A percentile compares a stretch with the other conserved stretches of the same genome.
Conservation (phyloP, 345 rosid species). For the Psidium friedrichsthalianum region DNA sequence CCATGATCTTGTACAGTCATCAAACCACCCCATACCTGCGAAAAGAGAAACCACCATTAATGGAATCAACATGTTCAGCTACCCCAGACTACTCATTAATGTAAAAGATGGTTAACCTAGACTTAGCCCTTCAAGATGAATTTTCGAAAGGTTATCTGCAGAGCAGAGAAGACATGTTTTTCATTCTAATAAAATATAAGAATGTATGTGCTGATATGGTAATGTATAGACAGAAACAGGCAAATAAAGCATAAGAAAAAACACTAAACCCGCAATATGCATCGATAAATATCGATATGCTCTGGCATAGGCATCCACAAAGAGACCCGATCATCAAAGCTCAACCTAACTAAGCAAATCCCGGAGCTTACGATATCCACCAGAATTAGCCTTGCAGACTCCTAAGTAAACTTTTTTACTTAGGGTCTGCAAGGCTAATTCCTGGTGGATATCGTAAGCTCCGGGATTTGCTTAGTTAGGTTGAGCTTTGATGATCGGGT, state of each 20-base stretch:
- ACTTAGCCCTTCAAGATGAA: not conserved
- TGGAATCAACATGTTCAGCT: not conserved
- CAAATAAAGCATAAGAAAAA: not conserved
- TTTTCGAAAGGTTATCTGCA: not conserved
- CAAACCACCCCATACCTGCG: constrained; percentile 65
- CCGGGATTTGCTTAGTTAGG: not conserved
- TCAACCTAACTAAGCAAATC: not conserved
- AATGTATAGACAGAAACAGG: not conserved
- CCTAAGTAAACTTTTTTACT: not conserved
- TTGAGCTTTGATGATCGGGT: not conserved
- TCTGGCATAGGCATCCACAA: not conserved
- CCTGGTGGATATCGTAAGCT: not conserved
- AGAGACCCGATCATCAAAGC: not conserved
- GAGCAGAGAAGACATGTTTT: not conserved
- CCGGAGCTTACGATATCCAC: not conserved
- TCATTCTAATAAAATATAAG: not conserved
- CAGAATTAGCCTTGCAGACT: not conserved
- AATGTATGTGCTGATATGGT: not conserved
- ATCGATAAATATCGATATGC: not conserved
- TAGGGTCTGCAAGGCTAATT: not conserved
- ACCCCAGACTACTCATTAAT: not conserved
- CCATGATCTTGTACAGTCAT: constrained; percentile 48
- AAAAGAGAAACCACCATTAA: constrained; percentile 9
- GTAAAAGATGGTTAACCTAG: not conserved
- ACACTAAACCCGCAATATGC: not conserved